Percentiles rank a stretch among this genome's conserved stretches.
These are phyloP conservation scores for Gastrolobium bilobum DNA, from an alignment of 306 rosid genomes.

Conservation along the genomic window DNA sequence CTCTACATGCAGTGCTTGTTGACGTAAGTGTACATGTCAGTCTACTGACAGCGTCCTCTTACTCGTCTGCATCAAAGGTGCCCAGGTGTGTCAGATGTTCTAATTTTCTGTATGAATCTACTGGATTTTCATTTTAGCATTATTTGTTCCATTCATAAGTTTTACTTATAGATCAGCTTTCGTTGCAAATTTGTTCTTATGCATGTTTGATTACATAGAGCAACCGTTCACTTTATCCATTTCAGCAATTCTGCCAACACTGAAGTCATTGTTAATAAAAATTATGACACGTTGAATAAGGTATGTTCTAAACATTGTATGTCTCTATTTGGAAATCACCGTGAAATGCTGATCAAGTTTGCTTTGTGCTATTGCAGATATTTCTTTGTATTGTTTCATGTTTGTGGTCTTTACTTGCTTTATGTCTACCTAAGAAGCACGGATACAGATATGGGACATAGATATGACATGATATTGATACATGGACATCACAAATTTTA, in stretches of 20 bases:
- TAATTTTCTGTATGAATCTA: conserved; percentile 40
- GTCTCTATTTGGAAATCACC: conserved; percentile 25
- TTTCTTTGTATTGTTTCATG: background rate
- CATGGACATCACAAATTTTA: background rate
- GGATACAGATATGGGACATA: conserved; percentile 21
- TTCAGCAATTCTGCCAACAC: conserved; percentile 58
- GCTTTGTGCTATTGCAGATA: conserved; percentile 17
- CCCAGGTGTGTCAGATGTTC: conserved; percentile 73
- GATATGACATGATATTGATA: background rate
- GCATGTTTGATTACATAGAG: conserved; percentile 34
- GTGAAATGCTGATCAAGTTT: conserved; percentile 38
- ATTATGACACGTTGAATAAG: conserved; percentile 51
- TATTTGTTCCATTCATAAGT: conserved; percentile 26
- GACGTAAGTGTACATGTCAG: conserved; percentile 82
- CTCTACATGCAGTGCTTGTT: conserved; percentile 82
- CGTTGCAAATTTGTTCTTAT: conserved; percentile 21
- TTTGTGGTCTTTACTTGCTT: conserved; percentile 24
- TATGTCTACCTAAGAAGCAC: background rate
- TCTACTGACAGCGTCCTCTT: conserved; percentile 64
- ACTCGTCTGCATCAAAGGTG: conserved; percentile 54
- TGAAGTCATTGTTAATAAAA: conserved; percentile 49
- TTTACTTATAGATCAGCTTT: conserved; percentile 30
- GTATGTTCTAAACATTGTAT: conserved; percentile 55
- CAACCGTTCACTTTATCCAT: conserved; percentile 49
- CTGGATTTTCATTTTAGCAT: conserved; percentile 27